Evolutionary conservation across 352 stramenopile species (phyloP), one percentile per base, ranked within the genome.

Genomic region (Phytophthora hybrid): DNA sequence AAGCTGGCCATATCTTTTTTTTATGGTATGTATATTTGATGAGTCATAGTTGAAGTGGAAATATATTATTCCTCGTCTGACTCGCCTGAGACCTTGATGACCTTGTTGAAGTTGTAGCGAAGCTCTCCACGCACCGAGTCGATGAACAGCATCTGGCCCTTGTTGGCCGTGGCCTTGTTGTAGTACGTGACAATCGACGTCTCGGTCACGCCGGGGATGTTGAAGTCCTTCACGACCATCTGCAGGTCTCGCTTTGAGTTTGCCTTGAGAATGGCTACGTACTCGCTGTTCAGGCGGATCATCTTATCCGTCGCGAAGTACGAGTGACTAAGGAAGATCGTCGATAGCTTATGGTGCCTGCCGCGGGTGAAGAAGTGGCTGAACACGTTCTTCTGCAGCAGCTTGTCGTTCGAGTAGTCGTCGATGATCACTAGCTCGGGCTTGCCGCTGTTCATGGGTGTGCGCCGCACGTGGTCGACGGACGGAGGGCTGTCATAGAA

Each of bases 401-500:
- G 16, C 26, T 59, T 23, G 57, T 70, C 54, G n/a, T 74, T 74
- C 0, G 9, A 52, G 18, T 66, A 74, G 11, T 74, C 67, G 39
- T 74, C 67, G 7, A 74, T 74, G n/a, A 74, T 63, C 1, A 74
- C 60, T 6, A 74, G 21, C 47, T 77, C 59, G 47, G 58, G 58
- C 52, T 76, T 72, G 10, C 59, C 65, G 19, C 39, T 54, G 37
- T 31, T 61, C 2, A 69, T 47, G 11, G 62, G 52, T 3, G 62
- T 69, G 44, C 32, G 62, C 3, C 62, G 23, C 0, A 69, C 55
- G 21, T 69, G 62, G 62, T 69, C 53, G 34, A 63, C 62, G 6
- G 9, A 57, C 6, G 62, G 62, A 37, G 52, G 34, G 4, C 10
- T 69, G 34, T 77, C 46, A 6, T 52, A 51, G 53, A 63, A 69